Conservation (phyloP, 2,329 filamentous ascomycete genomes). For the Ophiostoma ulmi region DNA sequence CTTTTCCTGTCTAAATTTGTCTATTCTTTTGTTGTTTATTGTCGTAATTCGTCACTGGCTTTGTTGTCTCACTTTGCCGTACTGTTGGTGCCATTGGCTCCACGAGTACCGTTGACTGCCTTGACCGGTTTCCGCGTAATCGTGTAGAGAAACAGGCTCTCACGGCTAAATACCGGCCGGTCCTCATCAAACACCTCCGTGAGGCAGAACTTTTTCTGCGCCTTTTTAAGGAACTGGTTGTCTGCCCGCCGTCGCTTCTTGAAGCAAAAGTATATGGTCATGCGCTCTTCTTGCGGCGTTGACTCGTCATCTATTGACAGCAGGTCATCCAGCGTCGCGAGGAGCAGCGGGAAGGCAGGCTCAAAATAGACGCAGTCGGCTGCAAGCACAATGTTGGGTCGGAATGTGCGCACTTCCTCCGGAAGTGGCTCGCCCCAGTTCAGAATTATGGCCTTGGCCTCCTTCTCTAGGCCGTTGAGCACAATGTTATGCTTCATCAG, state of each 20-base stretch:
- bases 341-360: constrained; percentile 82
- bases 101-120: neutral
- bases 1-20: neutral
- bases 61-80: neutral
- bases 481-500: constrained; percentile 82
- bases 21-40: constrained; percentile 2
- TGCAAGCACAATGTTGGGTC: constrained; percentile 79
- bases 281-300: neutral
- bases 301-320: constrained; percentile 55
- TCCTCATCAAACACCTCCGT: constrained; percentile 60
- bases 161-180: constrained; percentile 50
- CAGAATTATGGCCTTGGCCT: constrained; percentile 63
- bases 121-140: constrained; percentile 41
- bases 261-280: constrained; percentile 77
- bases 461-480: constrained; percentile 65
- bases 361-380: constrained; percentile 98
- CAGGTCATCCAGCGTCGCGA: constrained; percentile 70
- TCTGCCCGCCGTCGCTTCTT: constrained; percentile 84
- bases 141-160: constrained; percentile 57
- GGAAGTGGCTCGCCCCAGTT: constrained; percentile 69
- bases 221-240: constrained; percentile 67
- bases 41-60: neutral
- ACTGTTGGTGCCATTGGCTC: neutral
- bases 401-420: constrained; percentile 46
- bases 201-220: constrained; percentile 61